Base-by-base conservation (phyloP, 129 eudicot genomes). In the Erigeron canadensis region DNA sequence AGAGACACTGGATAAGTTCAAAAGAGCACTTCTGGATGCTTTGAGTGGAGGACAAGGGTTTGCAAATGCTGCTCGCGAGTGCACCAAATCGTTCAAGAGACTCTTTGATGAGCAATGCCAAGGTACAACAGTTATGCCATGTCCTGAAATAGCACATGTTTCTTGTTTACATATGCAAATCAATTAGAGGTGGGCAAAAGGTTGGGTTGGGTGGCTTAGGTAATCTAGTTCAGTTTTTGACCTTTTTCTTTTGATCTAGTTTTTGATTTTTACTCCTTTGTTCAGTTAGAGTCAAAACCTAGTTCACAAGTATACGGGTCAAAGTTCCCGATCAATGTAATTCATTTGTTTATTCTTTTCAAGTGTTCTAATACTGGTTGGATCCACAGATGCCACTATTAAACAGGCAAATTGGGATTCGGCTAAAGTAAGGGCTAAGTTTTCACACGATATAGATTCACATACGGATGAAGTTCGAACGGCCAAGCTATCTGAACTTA, bases 341-440 rank as follows among this genome's bases (percentile, higher is more conserved):
- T 18, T 38, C 43, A 37, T 54, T 6, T 45, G 13, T 45, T 5
- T 12, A 5, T 11, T 7, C 13, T 45, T 45, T 45, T 45, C 50
- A 45, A 8, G 50, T 0, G 48, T 44, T 44, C 48, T 6, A 44
- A 44, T 1, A 1, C 48, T 44, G 48, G 8, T 45, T 16, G 13
- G 34, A n/a, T 77, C 70, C 65, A 76, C 84, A 95, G 99, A 95
- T 83, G 90, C 86, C 61, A 43, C 81, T 63, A 82, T 95, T 70
- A 81, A 79, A 65, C 98, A 87, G 77, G 94, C 99, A 23, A 81
- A 84, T 70, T 95, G 99, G 99, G 97, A 95, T 57, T 50, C 85
- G 21, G 63, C 75, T 62, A 95, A 85, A 90, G 81, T 81, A 53
- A 84, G 86, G 78, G 95, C 85, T 43, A 90, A 95, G 74, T 87